phyloP scores from a whole-genome alignment of 1,284 basidiomycete species.

The Malassezia psittaci region DNA sequence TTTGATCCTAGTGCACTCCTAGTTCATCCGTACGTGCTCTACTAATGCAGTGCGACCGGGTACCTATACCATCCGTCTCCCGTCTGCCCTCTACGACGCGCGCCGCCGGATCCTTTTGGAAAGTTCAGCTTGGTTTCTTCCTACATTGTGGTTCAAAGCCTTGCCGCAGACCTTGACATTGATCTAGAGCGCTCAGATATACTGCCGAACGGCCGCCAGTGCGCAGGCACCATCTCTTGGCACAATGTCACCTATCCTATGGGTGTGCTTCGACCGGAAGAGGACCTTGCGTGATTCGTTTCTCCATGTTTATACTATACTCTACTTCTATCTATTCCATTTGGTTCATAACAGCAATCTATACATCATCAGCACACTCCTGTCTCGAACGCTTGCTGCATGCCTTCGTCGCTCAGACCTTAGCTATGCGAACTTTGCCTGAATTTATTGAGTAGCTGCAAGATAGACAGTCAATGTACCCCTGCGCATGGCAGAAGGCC shows the following conservation, averaged over 20 bases:
- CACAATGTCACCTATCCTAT: neutral
- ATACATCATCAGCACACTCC: neutral
- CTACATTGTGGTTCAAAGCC: conserved; percentile 11
- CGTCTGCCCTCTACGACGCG: neutral
- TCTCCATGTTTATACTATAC: neutral
- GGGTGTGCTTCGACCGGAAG: neutral
- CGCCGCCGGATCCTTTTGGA: conserved; percentile 6
- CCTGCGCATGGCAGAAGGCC: neutral
- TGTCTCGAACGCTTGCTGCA: neutral
- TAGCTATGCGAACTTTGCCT: too few species aligned
- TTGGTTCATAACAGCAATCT: too few species aligned
- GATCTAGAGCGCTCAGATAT: conserved; percentile 1
- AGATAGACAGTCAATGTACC: neutral
- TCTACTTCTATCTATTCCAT: neutral
- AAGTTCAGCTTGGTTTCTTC: conserved; percentile 15
- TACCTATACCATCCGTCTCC: conserved; percentile 18
- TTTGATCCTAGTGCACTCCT: conserved; percentile 8
- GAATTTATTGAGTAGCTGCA: neutral
- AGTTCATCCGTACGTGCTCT: conserved; percentile 15
- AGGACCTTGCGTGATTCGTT: neutral
- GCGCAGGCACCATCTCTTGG: conserved; percentile 7
- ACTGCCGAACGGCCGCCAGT: neutral
- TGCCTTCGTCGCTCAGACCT: too few species aligned
- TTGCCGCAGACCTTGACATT: conserved; percentile 9
- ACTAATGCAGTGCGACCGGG: conserved; percentile 3